Base-by-base conservation (phyloP, 768 basidiomycete species). In the Podaxis rugospora region DNA sequence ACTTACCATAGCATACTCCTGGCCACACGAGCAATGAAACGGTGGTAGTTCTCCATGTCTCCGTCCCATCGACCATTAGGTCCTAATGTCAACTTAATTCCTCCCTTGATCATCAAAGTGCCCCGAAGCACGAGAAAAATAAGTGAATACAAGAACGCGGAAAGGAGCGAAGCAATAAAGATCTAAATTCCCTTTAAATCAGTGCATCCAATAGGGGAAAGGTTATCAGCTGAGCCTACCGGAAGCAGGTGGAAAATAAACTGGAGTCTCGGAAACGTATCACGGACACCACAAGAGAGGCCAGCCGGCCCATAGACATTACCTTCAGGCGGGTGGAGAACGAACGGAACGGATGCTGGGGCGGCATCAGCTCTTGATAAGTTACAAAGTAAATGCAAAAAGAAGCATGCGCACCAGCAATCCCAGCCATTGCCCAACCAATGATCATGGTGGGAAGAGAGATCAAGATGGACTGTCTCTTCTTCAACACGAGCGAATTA, bases 1-100 rank as follows among this genome's bases (percentile, higher is more conserved):
- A 70, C 82, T 58, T 64, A 90, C 90, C 87, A 91, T 49, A 90
- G 74, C 86, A 90, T 87, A 59, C 81, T 85, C 62, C 81, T 76
- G 27, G 86, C 81, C 55, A 92, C 78, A n/a, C 79, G 77, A 32
- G 76, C 76, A 27, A 90, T 76, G 67, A 90, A 88, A 25, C 75
- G 78, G 60, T 83, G 80, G 66, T 90, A 89, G 57, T 81, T 80
- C 54, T 80, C 77, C 1, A 65, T 68, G 23, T 70, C 65, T 25
- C 68, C 69, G 40, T 73, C 68, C 76, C 79, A 81, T 59, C 80
- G 74, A 56, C 75, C 75, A 36, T 80, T 70, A 28, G 78, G 80
- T 64, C 82, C 76, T 54, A 84, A 66, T 39, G 74, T 80, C 32
- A 87, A 61, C 65, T 77, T 83, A 36, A 85, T 67, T n/a, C 83